Percentiles rank a stretch among this genome's conserved stretches.
These are phyloP conservation scores for Amphirosellinia nigrospora DNA, from an alignment of 495 filamentous ascomycete species.

Conservation along the genomic window DNA sequence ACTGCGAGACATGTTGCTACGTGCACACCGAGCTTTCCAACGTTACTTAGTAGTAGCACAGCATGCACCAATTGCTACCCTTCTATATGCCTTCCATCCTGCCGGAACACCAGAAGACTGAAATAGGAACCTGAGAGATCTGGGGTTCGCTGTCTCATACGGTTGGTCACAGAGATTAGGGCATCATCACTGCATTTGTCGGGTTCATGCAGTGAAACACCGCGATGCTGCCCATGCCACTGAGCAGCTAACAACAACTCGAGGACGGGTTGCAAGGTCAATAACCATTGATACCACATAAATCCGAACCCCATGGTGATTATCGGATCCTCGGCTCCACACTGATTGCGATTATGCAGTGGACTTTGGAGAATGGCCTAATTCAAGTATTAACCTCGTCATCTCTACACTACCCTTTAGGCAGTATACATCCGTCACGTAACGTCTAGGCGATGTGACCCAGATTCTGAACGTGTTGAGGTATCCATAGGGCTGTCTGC, in stretches of 20 bases:
- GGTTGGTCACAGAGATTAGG: too few species aligned
- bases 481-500: constrained; percentile 9
- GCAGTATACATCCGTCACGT: neutral
- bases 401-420: neutral
- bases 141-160: neutral
- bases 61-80: constrained; percentile 3
- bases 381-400: constrained; percentile 7
- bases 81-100: constrained; percentile 2
- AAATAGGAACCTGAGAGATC: neutral
- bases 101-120: neutral
- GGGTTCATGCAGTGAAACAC: constrained; percentile 9
- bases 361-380: constrained; percentile 11
- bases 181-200: neutral
- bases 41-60: neutral
- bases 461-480: neutral
- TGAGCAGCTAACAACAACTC: neutral
- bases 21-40: neutral
- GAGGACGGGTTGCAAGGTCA: neutral
- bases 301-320: constrained; percentile 8
- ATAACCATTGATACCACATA: neutral
- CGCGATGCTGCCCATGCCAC: neutral
- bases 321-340: constrained; percentile 19
- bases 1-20: neutral
- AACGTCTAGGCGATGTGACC: neutral
- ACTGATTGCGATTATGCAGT: constrained; percentile 12